Percentiles rank a stretch among this genome's conserved stretches.
phyloP scores from a whole-genome alignment of 75 land plant species.

The Larix kaempferi region DNA sequence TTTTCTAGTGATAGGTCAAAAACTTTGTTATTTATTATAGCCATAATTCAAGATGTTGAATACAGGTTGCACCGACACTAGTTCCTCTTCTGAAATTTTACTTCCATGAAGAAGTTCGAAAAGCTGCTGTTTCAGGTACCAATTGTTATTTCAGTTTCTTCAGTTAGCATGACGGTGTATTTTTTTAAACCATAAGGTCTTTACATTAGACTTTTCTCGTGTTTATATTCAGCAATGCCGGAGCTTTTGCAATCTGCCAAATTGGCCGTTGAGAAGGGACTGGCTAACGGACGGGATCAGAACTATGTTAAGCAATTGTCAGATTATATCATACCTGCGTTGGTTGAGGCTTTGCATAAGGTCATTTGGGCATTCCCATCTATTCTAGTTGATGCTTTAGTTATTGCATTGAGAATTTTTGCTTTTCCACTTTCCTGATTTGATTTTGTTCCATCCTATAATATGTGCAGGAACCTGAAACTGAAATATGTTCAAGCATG shows the following conservation, averaged over 20 bases:
- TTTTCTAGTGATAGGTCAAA: background rate
- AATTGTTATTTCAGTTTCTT: background rate
- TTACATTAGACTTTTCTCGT: conserved; percentile 2
- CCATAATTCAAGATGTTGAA: background rate
- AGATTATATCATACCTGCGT: conserved; percentile 85
- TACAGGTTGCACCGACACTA: conserved; percentile 91
- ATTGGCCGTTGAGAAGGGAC: conserved; percentile 93
- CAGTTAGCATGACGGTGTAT: background rate
- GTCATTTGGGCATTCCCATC: conserved; percentile 19
- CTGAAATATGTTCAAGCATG: conserved; percentile 91
- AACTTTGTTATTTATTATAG: background rate
- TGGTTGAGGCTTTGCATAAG: conserved; percentile 97
- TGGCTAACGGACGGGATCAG: conserved; percentile 81
- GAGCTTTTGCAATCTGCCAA: conserved; percentile 91
- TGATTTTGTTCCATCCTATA: background rate
- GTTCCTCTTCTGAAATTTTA: conserved; percentile 97
- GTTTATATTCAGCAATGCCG: conserved; percentile 76
- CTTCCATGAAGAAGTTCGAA: conserved; percentile 99
- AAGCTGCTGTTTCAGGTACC: conserved; percentile 96
- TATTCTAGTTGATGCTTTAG: background rate
- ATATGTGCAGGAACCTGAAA: conserved; percentile 86
- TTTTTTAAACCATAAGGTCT: background rate
- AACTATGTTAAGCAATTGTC: conserved; percentile 90
- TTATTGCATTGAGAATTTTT: background rate
- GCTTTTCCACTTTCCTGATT: conserved; percentile 1